Evolutionary conservation across 169 alveolate species (phyloP), one percentile per base, ranked within the genome.

Genomic region (Plasmodium vivax): DNA sequence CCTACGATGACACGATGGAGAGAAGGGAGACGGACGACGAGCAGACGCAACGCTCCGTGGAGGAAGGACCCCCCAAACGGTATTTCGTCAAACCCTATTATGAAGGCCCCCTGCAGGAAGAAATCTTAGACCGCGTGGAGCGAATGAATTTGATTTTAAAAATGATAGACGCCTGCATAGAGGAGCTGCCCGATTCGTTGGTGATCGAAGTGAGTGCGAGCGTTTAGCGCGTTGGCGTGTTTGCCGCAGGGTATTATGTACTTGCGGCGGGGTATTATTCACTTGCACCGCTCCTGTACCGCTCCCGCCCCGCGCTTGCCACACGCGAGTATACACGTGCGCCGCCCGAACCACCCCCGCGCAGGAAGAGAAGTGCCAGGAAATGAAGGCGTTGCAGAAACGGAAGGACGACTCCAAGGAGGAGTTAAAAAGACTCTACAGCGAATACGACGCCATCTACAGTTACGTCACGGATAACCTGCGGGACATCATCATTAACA

Each of bases 71-170:
- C 36, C 82, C 77, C 38, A 83, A 73, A 32, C 74, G 36, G 12
- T 85, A 85, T 85, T 85, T 85, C n/a, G 81, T 85, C 32, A 85
- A 85, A 75, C 85, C 93, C 32, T 51, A 73, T 32, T 85, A 75
- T 8, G 93, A 85, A 19, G 8, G 19, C 32, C 68, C 93, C 10
- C 14, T 77, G 80, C 54, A 75, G 45, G 58, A 85, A 4, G 93
- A 85, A 75, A 85, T 85, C 14, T 68, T 85, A 73, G 93, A 85
- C 62, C 58, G 93, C 3, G 93, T 75, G 30, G 93, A 85, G 75
- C 56, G 93, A 27, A 85, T 85, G 93, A 85, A 85, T 41, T 73
- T 85, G 36, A 85, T 85, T 75, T 85, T 85, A 56, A 73, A 74
- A 74, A 85, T 54, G 79, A 85, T 85, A 45, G 93, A 85, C 45